phyloP scores from a whole-genome alignment of 441 rosid species.

The Aquilaria agallochum region DNA sequence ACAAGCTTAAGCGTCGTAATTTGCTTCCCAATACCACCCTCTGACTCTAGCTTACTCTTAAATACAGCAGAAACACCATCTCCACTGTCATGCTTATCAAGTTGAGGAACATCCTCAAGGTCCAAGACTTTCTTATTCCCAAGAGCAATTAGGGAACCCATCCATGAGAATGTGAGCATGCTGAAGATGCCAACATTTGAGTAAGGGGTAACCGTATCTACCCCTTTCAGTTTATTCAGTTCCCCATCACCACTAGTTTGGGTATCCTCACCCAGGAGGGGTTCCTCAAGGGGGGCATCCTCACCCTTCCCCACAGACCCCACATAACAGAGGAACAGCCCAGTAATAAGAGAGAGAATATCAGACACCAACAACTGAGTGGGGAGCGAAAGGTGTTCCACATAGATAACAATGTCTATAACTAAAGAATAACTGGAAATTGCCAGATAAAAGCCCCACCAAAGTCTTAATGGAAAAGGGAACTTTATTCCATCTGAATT shows the following conservation, averaged over 20 bases:
- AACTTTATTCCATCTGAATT: slow-evolving; percentile 31
- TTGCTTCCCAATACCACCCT: slow-evolving; percentile 26
- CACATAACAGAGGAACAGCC: slow-evolving; percentile 54
- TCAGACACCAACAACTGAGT: slow-evolving; percentile 42
- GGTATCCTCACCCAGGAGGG: slow-evolving; percentile 46
- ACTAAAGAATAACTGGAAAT: slow-evolving; percentile 58
- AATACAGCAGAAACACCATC: slow-evolving; percentile 38
- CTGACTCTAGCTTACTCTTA: slow-evolving; percentile 44
- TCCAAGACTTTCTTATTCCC: slow-evolving; percentile 82
- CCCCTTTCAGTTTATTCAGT: slow-evolving; percentile 31
- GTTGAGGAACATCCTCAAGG: slow-evolving; percentile 86
- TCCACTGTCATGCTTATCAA: slow-evolving; percentile 49
- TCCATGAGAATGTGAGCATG: slow-evolving; percentile 68
- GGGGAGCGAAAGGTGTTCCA: slow-evolving; percentile 21
- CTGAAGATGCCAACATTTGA: slow-evolving; percentile 59
- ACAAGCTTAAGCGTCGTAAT: slow-evolving; percentile 51
- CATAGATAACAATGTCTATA: slow-evolving; percentile 39
- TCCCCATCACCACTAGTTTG: slow-evolving; percentile 22
- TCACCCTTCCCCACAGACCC: slow-evolving; percentile 42
- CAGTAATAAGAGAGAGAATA: slow-evolving; percentile 39
- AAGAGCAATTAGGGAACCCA: slow-evolving; percentile 52
- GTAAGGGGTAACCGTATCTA: slow-evolving; percentile 46
- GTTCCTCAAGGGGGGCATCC: slow-evolving; percentile 45
- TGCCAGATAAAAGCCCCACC: slow-evolving; percentile 65
- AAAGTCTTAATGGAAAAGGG: slow-evolving; percentile 53